These are phyloP conservation scores for Beauveria bassiana DNA, from an alignment of 2,329 filamentous ascomycete species.

Conservation along the genomic window DNA sequence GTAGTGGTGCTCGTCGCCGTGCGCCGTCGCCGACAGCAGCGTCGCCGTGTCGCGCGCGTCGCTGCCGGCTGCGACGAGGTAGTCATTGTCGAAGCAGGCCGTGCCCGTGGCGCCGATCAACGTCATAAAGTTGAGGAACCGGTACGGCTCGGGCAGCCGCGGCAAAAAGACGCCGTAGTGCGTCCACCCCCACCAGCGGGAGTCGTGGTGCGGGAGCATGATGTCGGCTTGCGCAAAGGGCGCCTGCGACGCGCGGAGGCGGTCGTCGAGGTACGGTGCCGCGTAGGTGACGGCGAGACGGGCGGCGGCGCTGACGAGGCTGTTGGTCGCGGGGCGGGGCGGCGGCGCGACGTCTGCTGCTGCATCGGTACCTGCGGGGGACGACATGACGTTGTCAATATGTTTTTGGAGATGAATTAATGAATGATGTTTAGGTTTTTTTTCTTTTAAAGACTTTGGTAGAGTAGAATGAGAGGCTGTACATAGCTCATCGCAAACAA, in stretches of 20 bases:
- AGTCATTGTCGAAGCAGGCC: background rate
- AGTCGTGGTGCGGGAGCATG: background rate
- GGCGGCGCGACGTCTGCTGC: background rate
- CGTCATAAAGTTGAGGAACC: background rate
- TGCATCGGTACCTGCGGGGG: background rate
- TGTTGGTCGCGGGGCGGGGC: background rate
- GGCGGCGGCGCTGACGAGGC: background rate
- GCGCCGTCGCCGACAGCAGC: background rate
- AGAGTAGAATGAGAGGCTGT: background rate
- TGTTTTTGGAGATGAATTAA: background rate
- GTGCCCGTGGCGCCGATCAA: background rate
- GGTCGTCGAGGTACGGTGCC: background rate
- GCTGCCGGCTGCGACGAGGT: background rate
- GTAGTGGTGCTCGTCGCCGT: background rate
- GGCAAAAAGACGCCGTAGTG: background rate
- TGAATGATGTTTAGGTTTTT: too few species aligned
- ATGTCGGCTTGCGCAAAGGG: background rate
- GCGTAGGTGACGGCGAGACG: background rate
- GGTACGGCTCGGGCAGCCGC: background rate
- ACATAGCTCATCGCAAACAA: background rate
- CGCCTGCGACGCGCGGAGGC: background rate
- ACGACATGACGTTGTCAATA: background rate
- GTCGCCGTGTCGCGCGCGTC: background rate
- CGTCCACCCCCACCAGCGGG: background rate
- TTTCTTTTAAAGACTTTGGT: too few species aligned